phyloP scores from a whole-genome alignment of 768 basidiomycete species.

The Amanita pallidorosea region DNA sequence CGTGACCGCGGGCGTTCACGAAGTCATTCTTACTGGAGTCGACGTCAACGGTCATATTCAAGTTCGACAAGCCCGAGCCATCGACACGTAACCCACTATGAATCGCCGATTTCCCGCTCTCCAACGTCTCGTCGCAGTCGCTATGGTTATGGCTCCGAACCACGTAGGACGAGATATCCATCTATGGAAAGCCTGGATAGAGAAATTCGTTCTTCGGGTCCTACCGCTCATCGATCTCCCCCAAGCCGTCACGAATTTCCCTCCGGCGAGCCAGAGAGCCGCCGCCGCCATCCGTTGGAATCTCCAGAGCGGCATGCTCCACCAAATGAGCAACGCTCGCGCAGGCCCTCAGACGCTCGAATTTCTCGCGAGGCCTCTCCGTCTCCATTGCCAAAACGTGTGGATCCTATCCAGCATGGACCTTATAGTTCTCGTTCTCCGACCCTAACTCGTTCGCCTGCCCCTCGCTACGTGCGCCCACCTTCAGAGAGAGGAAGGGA shows the following conservation, averaged over 20 bases:
- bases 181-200: not conserved
- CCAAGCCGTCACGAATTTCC: no score
- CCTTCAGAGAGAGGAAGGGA: constrained; percentile 2
- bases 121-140: not conserved
- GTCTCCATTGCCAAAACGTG: constrained; percentile 3
- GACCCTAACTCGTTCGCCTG: constrained; percentile 2
- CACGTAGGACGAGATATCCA: not conserved
- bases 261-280: not conserved
- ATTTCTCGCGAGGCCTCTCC: not conserved
- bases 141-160: not conserved
- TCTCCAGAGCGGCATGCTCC: not conserved
- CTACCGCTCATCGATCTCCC: not conserved
- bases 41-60: not conserved
- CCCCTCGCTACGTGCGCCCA: constrained; percentile 2
- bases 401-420: constrained; percentile 5
- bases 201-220: not conserved
- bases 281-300: not conserved
- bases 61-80: constrained; percentile 1
- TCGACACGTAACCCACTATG: not conserved
- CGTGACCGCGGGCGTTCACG: not conserved
- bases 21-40: not conserved
- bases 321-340: not conserved
- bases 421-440: constrained; percentile 13
- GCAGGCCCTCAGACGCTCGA: not conserved
- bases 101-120: constrained; percentile 3